Base-by-base conservation (phyloP, 1,284 basidiomycete genomes). In the Sanghuangporus weigelae region DNA sequence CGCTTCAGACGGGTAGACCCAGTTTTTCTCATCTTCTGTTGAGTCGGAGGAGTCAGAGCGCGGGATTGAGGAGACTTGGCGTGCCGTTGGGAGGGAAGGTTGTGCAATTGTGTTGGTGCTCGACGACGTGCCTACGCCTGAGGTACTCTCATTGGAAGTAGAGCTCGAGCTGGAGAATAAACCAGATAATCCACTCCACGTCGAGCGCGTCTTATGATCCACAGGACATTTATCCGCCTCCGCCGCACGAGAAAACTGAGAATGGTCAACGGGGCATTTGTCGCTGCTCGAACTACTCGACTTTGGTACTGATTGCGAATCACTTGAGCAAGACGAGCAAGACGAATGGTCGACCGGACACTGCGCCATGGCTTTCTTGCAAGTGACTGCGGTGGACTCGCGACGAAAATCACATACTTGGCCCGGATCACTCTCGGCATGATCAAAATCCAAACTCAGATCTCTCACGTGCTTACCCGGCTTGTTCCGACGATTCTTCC, bases 1-100 rank as follows among this genome's bases (percentile, higher is more conserved):
- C 16, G 90, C 86, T 71, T 98, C 93, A 11, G 96, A 98, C n/a
- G 96, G 96, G 76, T 99, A 99, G 38, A 98, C 92, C 96, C 96
- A 99, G 65, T 94, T 90, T 16, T 7, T 46, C 26, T 31, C 2
- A 0, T 31, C 26, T 5, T 31, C 26, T 31, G 26, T 31, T 51
- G 81, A 80, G 60, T 85, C 84, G 49, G 79, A 75, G 12, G 77
- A 70, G 69, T 80, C 76, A 12, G 77, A 70, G 69, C 89, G 86
- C 7, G 96, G 96, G 72, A 98, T 98, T 14, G 93, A 92, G 5
- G 96, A 98, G 35, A 86, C 81, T 71, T 93, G 90, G 66, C 96
- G 87, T 10, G 90, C 82, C 8, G 77, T 81, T 10, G 86, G 87
- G 65, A 90, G 78, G 60, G 76, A 65, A 49, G 70, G 57, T 46